Evolutionary conservation across 2,329 filamentous ascomycete species (phyloP).

Genomic region (Metarhizium robertsii): DNA sequence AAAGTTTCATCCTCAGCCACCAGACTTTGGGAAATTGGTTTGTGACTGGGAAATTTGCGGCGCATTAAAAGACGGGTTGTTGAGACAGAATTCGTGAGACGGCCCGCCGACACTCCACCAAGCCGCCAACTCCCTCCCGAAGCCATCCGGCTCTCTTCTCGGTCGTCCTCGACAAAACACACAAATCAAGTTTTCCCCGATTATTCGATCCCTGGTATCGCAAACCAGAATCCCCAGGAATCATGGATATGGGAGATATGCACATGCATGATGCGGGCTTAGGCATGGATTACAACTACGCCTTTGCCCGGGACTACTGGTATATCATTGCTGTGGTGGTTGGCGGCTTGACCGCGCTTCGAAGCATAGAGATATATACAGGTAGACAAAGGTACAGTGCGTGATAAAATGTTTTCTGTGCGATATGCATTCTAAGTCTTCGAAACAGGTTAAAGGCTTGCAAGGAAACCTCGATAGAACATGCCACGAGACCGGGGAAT

Average conservation of each 20-base stretch:
- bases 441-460: conserved; percentile 36
- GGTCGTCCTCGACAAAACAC: neutral
- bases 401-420: neutral
- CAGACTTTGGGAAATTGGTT: neutral
- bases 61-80: neutral
- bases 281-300: conserved; percentile 36
- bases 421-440: neutral
- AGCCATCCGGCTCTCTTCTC: neutral
- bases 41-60: neutral
- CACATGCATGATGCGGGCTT: conserved; percentile 22
- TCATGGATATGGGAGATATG: conserved; percentile 24
- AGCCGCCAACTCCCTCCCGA: neutral
- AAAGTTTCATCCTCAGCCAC: conserved; percentile 8
- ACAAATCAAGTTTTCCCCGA: neutral
- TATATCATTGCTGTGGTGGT: conserved; percentile 45
- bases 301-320: conserved; percentile 48
- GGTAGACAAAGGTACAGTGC: conserved; percentile 29
- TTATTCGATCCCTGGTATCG: conserved; percentile 5
- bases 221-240: conserved; percentile 10
- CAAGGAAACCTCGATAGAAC: conserved; percentile 31
- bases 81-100: neutral
- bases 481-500: conserved; percentile 43
- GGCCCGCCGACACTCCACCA: neutral
- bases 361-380: conserved; percentile 33
- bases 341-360: conserved; percentile 29